phyloP scores from a whole-genome alignment of 2,329 filamentous ascomycete genomes.

The Fusarium phyllophilum region DNA sequence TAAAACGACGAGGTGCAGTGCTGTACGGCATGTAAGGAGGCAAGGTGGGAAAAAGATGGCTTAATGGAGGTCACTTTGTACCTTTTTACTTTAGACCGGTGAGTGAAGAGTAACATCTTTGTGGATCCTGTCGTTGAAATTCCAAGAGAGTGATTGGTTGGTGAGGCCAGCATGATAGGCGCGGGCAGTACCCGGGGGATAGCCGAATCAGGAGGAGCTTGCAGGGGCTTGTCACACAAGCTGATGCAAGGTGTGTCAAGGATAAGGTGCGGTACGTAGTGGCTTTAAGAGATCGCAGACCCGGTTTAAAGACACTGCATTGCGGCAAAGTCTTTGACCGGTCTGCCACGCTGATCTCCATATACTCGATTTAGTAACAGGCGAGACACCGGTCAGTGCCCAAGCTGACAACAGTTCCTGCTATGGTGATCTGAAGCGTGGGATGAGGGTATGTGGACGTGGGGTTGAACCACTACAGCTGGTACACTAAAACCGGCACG shows the following conservation, averaged over 20 bases:
- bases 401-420: slow-evolving; percentile 11
- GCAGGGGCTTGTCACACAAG: slow-evolving; percentile 7
- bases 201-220: slow-evolving; percentile 24
- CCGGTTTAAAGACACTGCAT: slow-evolving; percentile 15
- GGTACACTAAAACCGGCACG: slow-evolving; percentile 7
- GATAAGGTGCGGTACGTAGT: slow-evolving; percentile 5
- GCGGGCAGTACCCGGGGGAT: slow-evolving; percentile 7
- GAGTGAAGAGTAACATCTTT: slow-evolving; percentile 16
- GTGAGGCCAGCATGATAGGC: slow-evolving; percentile 31
- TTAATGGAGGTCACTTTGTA: slow-evolving; percentile 26
- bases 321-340: slow-evolving; percentile 19
- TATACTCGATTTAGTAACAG: slow-evolving; percentile 11
- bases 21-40: slow-evolving; percentile 24
- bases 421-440: neutral
- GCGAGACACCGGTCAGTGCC: slow-evolving; percentile 35
- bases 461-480: slow-evolving; percentile 9
- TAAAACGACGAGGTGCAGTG: slow-evolving; percentile 30
- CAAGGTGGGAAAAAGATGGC: neutral
- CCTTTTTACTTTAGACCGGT: slow-evolving; percentile 40
- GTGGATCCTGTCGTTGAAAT: slow-evolving; percentile 27
- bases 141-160: slow-evolving; percentile 31
- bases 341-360: neutral
- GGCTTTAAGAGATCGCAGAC: slow-evolving; percentile 16
- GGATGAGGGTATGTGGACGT: slow-evolving; percentile 11
- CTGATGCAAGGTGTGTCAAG: slow-evolving; percentile 14